Conservation (phyloP, 148 eudicot genomes). For the Mesembryanthemum crystallinum region DNA sequence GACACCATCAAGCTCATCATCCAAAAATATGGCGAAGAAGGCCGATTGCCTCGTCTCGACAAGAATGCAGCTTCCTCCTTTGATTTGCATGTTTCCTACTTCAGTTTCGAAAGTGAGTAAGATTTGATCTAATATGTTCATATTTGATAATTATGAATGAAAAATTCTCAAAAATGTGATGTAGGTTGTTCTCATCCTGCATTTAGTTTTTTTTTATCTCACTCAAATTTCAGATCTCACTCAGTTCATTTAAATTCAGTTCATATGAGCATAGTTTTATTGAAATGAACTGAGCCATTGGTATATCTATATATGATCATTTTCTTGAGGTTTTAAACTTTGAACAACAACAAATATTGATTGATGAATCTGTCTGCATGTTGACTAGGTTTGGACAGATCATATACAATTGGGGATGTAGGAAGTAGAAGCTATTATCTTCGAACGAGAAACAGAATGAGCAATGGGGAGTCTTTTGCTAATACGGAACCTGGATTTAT, state of each 20-base stretch:
- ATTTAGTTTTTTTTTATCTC: too few relatives aligned
- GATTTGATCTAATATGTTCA: not conserved
- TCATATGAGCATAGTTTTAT: too few relatives aligned
- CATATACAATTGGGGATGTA: conserved; percentile 65
- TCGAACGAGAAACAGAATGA: conserved; percentile 37
- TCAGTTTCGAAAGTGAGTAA: conserved; percentile 74
- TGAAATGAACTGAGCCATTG: too few relatives aligned
- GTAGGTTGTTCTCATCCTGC: too few relatives aligned
- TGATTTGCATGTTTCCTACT: conserved; percentile 70
- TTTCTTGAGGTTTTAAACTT: not conserved
- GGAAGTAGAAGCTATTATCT: conserved; percentile 88
- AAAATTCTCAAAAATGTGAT: too few relatives aligned
- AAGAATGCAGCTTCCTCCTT: conserved; percentile 39
- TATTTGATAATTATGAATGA: too few relatives aligned
- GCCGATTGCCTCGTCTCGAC: conserved; percentile 58
- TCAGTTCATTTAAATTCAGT: too few relatives aligned
- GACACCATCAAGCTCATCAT: conserved; percentile 68
- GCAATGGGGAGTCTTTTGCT: not conserved
- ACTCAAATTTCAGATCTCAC: too few relatives aligned
- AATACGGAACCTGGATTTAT: conserved; percentile 15
- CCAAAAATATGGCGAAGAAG: conserved; percentile 60
- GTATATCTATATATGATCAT: not conserved
- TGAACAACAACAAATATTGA: not conserved
- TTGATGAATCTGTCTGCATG: not conserved
- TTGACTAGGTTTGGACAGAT: conserved; percentile 54